Evolutionary conservation across 352 stramenopile species (phyloP).

Genomic region (Phytophthora kernoviae): DNA sequence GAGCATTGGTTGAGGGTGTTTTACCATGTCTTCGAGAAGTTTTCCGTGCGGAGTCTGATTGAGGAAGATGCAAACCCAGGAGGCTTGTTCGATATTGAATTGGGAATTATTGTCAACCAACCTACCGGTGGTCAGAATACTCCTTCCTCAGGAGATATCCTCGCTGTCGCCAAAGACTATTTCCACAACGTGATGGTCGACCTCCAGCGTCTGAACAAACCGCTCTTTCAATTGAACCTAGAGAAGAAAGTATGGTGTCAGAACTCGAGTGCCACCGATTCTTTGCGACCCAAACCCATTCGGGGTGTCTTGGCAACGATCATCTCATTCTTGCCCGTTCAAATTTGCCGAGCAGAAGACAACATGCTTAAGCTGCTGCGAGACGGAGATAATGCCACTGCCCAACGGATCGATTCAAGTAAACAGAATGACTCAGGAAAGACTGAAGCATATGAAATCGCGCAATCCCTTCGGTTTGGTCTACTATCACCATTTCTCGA

Average conservation of each 20-base stretch:
- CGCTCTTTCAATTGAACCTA: constrained; percentile 22
- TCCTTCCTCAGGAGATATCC: neutral
- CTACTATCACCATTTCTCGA: constrained; percentile 37
- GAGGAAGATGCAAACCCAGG: constrained; percentile 20
- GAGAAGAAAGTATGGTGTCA: constrained; percentile 14
- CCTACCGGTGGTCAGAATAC: neutral
- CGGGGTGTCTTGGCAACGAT: constrained; percentile 18
- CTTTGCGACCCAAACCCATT: constrained; percentile 3
- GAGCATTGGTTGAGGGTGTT: constrained; percentile 39
- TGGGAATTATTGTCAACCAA: constrained; percentile 9
- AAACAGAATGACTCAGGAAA: constrained; percentile 4
- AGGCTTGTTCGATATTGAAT: constrained; percentile 9
- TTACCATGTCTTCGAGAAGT: constrained; percentile 70
- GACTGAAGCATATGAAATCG: constrained; percentile 49
- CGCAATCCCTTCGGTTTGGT: constrained; percentile 40
- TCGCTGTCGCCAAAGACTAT: constrained; percentile 15
- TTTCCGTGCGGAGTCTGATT: constrained; percentile 41
- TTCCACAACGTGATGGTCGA: constrained; percentile 51
- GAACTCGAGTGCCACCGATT: neutral
- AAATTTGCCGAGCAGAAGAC: constrained; percentile 69
- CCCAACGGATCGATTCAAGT: neutral
- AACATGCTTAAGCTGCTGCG: constrained; percentile 59
- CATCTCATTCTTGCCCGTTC: constrained; percentile 66
- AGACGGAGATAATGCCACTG: constrained; percentile 32
- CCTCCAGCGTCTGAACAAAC: constrained; percentile 42